These are phyloP conservation scores for Ilex asprella DNA, from an alignment of 257 asterid species.

Conservation along the genomic window DNA sequence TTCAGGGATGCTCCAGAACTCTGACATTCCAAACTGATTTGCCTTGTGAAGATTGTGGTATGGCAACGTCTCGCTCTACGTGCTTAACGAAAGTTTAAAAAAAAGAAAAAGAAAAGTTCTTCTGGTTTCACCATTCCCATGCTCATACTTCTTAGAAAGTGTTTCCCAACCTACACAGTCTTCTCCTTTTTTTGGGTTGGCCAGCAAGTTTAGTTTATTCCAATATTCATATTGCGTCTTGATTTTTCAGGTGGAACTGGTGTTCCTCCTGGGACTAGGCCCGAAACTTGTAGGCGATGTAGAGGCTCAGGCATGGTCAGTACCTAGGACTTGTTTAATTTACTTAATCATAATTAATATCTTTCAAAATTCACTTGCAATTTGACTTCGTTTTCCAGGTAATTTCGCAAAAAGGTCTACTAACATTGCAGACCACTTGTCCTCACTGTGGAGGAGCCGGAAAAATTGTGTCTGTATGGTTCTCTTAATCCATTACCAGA, in stretches of 20 bases:
- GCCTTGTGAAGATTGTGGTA: conserved; percentile 82
- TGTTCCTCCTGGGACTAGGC: conserved; percentile 96
- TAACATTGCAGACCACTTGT: conserved; percentile 57
- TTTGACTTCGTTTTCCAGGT: conserved; percentile 30
- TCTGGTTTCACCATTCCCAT: neutral
- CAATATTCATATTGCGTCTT: neutral
- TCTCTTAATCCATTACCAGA: neutral
- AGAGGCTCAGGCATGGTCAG: conserved; percentile 87
- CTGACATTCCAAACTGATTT: conserved; percentile 56
- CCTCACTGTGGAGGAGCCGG: conserved; percentile 72
- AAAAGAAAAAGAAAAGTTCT: neutral
- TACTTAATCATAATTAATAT: neutral
- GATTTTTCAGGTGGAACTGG: conserved; percentile 79
- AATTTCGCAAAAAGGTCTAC: conserved; percentile 44
- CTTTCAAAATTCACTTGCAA: neutral
- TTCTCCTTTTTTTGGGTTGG: too few species aligned
- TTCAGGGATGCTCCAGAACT: conserved; percentile 86
- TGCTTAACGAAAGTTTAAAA: neutral
- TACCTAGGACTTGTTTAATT: conserved; percentile 17
- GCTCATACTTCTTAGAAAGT: too few species aligned
- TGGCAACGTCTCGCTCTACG: conserved; percentile 7
- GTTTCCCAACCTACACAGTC: too few species aligned
- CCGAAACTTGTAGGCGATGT: conserved; percentile 88
- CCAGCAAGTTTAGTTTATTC: too few species aligned
- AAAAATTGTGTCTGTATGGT: conserved; percentile 71